Evolutionary conservation across 257 asterid species (phyloP).

Genomic region (Schizonepeta tenuifolia): DNA sequence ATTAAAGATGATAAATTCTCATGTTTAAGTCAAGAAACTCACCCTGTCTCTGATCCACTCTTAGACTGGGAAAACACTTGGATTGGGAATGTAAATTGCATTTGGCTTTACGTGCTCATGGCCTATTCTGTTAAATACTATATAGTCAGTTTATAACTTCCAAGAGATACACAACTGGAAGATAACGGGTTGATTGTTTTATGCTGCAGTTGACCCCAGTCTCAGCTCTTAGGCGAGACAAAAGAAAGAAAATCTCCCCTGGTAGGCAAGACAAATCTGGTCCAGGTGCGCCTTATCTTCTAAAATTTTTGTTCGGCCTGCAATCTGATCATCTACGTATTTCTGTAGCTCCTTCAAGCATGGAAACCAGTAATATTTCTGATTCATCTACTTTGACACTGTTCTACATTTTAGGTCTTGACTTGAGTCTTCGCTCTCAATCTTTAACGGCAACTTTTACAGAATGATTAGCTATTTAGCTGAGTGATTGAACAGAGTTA

Average conservation of each 20-base stretch:
- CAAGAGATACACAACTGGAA: no score
- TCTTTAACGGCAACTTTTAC: background rate
- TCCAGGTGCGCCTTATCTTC: no score
- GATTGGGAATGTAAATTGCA: background rate
- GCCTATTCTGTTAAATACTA: background rate
- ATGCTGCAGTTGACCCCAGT: no score
- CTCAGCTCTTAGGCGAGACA: no score
- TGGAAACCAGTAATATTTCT: background rate
- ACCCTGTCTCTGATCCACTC: no score
- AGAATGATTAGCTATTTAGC: background rate
- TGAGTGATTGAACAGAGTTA: conserved; percentile 32
- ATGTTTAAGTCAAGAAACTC: no score
- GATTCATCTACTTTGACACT: background rate
- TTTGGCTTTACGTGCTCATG: background rate
- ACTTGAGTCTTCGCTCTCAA: background rate
- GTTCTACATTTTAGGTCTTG: background rate
- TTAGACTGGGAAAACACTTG: background rate
- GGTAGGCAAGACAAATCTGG: no score
- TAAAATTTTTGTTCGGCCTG: no score
- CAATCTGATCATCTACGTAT: background rate
- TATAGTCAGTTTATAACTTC: no score
- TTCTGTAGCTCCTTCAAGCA: background rate
- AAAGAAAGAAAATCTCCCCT: no score
- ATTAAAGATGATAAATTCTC: no score
- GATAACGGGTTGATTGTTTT: no score